phyloP scores from a whole-genome alignment of 805 yeast species.

The Candida nanaspora region DNA sequence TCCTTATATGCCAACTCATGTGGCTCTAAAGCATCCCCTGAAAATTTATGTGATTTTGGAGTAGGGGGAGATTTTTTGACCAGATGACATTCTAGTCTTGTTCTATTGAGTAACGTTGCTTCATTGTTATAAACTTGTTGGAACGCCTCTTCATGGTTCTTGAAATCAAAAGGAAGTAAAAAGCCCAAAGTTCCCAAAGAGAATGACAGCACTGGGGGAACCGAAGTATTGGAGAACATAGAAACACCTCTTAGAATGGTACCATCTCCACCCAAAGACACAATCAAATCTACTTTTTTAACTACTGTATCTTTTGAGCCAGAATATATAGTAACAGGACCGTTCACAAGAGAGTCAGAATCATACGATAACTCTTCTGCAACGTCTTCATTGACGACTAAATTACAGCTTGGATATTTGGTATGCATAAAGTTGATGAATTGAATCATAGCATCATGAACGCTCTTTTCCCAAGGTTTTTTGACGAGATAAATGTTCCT shows the following conservation, averaged over 20 bases:
- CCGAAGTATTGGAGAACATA: slow-evolving; percentile 58
- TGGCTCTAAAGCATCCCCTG: slow-evolving; percentile 9
- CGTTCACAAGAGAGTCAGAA: not conserved
- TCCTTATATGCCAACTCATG: slow-evolving; percentile 11
- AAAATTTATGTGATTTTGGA: not conserved
- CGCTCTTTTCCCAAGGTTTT: slow-evolving; percentile 71
- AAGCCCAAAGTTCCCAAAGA: slow-evolving; percentile 91
- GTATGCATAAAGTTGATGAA: slow-evolving; percentile 57
- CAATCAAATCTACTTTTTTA: slow-evolving; percentile 66
- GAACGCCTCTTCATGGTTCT: slow-evolving; percentile 53
- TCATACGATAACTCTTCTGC: slow-evolving; percentile 51
- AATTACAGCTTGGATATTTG: slow-evolving; percentile 63
- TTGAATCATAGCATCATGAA: slow-evolving; percentile 55
- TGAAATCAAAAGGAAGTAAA: slow-evolving; percentile 77
- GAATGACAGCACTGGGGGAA: slow-evolving; percentile 86
- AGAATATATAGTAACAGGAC: slow-evolving; percentile 41
- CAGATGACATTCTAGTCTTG: slow-evolving; percentile 73
- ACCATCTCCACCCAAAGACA: slow-evolving; percentile 96
- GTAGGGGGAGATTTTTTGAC: slow-evolving; percentile 23
- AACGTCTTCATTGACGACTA: slow-evolving; percentile 69
- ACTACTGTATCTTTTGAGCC: slow-evolving; percentile 54
- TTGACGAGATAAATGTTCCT: slow-evolving; percentile 74
- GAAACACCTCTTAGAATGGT: slow-evolving; percentile 83
- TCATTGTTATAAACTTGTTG: slow-evolving; percentile 57
- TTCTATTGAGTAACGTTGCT: slow-evolving; percentile 68